Percentiles rank a stretch among this genome's conserved stretches.
Conservation (phyloP, 2,329 filamentous ascomycete species). For the Dothideomycetes sp. region DNA sequence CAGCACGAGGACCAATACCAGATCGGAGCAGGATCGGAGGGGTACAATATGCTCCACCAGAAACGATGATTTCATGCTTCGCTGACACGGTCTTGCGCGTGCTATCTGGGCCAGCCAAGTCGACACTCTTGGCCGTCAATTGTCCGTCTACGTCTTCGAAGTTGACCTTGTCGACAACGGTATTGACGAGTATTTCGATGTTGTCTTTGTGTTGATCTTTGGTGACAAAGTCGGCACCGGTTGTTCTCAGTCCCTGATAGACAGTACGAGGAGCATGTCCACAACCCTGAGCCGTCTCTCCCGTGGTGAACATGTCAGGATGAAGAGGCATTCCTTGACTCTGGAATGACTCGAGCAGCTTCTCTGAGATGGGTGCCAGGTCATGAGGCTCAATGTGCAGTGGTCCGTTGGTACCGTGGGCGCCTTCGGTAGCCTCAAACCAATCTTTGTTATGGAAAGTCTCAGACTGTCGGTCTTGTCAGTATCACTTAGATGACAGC, state of each 20-base stretch:
- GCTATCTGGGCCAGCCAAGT: constrained; percentile 35
- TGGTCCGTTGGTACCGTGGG: constrained; percentile 4
- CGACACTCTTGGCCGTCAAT: constrained; percentile 39
- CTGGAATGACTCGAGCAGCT: constrained; percentile 46
- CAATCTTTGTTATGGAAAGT: constrained; percentile 2
- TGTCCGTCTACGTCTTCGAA: constrained; percentile 31
- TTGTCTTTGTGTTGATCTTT: constrained; percentile 32
- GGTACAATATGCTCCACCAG: constrained; percentile 42
- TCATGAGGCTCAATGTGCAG: constrained; percentile 38
- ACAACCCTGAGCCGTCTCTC: constrained; percentile 28
- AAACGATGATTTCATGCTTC: constrained; percentile 39
- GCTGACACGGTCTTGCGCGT: constrained; percentile 30
- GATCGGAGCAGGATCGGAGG: constrained; percentile 46
- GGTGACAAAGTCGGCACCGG: constrained; percentile 42
- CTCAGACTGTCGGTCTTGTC: constrained; percentile 1
- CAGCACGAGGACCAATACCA: constrained; percentile 41
- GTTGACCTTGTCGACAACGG: constrained; percentile 36
- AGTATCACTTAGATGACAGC: background rate
- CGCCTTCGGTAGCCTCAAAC: constrained; percentile 2
- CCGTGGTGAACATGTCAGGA: constrained; percentile 50
- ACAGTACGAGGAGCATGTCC: constrained; percentile 45
- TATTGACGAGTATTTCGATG: constrained; percentile 24
- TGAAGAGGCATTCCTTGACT: constrained; percentile 47
- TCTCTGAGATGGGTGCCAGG: constrained; percentile 48
- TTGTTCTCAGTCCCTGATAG: constrained; percentile 42